phyloP scores from a whole-genome alignment of 2,329 filamentous ascomycete species.

The Cyphellophora europaea region DNA sequence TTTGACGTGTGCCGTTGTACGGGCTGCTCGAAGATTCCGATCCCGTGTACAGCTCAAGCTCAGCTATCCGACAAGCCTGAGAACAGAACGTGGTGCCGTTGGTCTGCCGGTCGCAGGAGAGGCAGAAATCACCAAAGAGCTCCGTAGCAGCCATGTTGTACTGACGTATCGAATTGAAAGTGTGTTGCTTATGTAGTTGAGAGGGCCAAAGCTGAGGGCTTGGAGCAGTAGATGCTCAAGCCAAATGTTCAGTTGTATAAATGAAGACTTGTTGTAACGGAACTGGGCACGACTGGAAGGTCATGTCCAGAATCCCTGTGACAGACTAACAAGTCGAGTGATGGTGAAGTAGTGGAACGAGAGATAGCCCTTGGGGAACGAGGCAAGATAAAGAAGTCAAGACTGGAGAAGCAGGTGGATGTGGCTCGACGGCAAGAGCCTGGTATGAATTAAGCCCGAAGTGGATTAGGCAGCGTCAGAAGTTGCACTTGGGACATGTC shows the following conservation, averaged over 20 bases:
- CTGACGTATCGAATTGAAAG: not conserved
- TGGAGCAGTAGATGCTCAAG: no score
- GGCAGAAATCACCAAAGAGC: slow-evolving; percentile 74
- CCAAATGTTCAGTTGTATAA: not conserved
- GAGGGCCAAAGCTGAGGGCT: no score
- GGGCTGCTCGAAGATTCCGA: slow-evolving; percentile 27
- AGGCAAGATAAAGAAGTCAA: not conserved
- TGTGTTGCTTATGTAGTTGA: no score
- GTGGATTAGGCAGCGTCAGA: not conserved
- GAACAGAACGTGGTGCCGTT: slow-evolving; percentile 80
- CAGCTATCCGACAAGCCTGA: slow-evolving; percentile 78
- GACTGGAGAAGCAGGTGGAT: not conserved
- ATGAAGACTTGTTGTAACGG: not conserved
- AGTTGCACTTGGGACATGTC: no score
- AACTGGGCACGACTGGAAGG: not conserved
- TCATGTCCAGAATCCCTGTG: not conserved
- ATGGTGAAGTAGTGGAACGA: no score
- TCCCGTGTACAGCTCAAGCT: slow-evolving; percentile 52
- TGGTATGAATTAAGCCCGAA: not conserved
- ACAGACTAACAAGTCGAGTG: not conserved
- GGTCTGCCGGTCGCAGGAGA: slow-evolving; percentile 85
- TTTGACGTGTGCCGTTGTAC: slow-evolving; percentile 30
- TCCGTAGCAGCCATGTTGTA: not conserved
- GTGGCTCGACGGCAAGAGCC: not conserved
- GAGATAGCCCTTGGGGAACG: no score